phyloP scores from a whole-genome alignment of 257 asterid species.

The Jacaranda copaia region DNA sequence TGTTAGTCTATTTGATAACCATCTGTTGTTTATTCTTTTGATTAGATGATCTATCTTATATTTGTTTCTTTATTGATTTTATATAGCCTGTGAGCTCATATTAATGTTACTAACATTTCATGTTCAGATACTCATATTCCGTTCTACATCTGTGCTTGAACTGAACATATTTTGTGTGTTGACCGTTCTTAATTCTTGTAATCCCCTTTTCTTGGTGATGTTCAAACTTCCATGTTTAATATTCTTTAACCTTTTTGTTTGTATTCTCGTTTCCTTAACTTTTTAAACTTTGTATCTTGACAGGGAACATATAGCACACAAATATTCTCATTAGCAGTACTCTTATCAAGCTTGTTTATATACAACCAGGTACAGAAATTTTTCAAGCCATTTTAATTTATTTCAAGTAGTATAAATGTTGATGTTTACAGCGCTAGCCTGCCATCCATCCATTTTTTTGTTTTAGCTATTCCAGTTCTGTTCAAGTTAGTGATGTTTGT shows the following conservation, averaged over 20 bases:
- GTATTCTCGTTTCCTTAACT: slow-evolving; percentile 19
- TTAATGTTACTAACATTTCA: neutral
- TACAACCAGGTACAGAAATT: slow-evolving; percentile 83
- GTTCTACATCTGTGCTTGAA: slow-evolving; percentile 11
- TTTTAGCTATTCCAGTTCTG: neutral
- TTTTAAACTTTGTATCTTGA: slow-evolving; percentile 27
- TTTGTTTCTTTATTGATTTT: slow-evolving; percentile 3
- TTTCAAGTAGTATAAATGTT: slow-evolving; percentile 1
- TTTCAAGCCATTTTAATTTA: neutral
- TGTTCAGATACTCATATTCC: neutral
- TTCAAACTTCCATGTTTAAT: neutral
- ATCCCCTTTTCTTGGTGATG: neutral
- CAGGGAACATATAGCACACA: slow-evolving; percentile 99
- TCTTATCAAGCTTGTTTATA: slow-evolving; percentile 93
- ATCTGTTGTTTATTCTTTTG: slow-evolving; percentile 11
- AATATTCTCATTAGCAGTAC: slow-evolving; percentile 95
- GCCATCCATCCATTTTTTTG: too few species aligned
- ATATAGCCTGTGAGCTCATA: neutral
- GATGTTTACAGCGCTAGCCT: neutral
- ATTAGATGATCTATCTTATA: neutral
- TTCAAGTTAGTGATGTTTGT: slow-evolving; percentile 18
- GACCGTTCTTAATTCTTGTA: slow-evolving; percentile 19
- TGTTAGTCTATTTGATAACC: slow-evolving; percentile 19
- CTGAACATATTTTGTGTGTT: neutral
- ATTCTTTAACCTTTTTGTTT: slow-evolving; percentile 7